Base-by-base conservation (phyloP, 805 yeast genomes). In the Blastobotrys mokoenaii region DNA sequence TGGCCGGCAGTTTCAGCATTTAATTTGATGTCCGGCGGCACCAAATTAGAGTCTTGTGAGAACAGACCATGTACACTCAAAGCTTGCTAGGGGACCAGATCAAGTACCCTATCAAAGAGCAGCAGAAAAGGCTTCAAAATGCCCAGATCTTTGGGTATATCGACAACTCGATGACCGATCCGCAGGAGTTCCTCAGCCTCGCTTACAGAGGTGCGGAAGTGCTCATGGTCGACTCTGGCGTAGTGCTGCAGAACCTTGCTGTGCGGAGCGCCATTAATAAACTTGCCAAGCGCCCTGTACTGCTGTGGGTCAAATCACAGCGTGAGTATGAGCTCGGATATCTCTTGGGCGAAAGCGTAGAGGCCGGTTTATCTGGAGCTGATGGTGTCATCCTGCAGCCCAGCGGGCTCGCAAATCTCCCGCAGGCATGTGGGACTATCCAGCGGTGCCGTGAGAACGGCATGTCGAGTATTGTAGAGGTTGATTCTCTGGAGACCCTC, bases 221-320 rank as follows among this genome's bases (percentile, higher is more conserved):
- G 7, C 41, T 52, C 11, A 31, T 51, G 8, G 36, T 32, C 17
- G 40, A 46, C 32, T 42, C 52, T 10, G 56, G 56, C 3, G 45
- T 52, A 14, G 43, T 46, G n/a, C 42, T 52, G 15, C 56, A 52
- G 32, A 52, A 52, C 44, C 41, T 52, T 31, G 53, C 52, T 7
- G 48, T 45, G 2, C 41, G 56, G 15, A 18, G 32, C 22, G 46
- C 54, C 11, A 20, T 51, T 30, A 51, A 48, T 31, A 44, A 40
- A 31, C 16, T 48, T n/a, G 52, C 48, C 11, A 34, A 7, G 3
- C 40, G 56, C 11, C 56, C 56, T 5, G 18, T 52, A 12, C 40
- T 51, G 14, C 33, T 46, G n/a, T 52, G 56, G 56, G 36, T 35
- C 20, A 32, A 41, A 17, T 40, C 37, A 6, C 43, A 40, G 11